Percentiles rank a stretch among this genome's conserved stretches.
Conservation (phyloP, 177 flowering plant genomes). For the Vitis hybrid region DNA sequence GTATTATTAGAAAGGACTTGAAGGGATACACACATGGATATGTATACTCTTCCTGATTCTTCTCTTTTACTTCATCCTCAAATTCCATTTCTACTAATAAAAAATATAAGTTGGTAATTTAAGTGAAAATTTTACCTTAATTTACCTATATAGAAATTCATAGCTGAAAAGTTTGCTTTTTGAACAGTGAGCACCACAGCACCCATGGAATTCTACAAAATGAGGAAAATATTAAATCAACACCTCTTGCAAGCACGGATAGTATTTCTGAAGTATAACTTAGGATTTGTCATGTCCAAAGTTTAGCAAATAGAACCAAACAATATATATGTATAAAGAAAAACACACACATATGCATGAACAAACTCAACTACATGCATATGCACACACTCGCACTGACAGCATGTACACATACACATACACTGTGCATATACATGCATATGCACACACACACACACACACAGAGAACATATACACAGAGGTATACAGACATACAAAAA, state of each 20-base stretch:
- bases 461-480: too few relatives aligned
- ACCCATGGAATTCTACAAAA: slow-evolving; percentile 63
- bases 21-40: too few relatives aligned
- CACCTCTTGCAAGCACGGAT: background rate
- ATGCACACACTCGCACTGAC: too few relatives aligned
- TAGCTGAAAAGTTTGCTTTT: slow-evolving; percentile 60
- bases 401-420: too few relatives aligned
- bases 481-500: too few relatives aligned
- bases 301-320: background rate
- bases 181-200: slow-evolving; percentile 95
- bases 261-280: background rate
- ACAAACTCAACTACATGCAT: too few relatives aligned
- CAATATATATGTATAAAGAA: background rate
- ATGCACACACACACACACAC: too few relatives aligned
- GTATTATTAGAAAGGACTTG: too few relatives aligned
- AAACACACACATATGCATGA: too few relatives aligned
- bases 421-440: too few relatives aligned
- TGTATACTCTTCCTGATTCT: too few relatives aligned
- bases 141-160: slow-evolving; percentile 70
- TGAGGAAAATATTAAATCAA: background rate
- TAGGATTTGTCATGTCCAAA: background rate
- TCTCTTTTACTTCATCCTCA: background rate
- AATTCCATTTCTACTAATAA: background rate
- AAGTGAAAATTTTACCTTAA: slow-evolving; percentile 48
- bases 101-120: background rate